Percentiles rank a stretch among this genome's conserved stretches.
Evolutionary conservation across 2,329 filamentous ascomycete species (phyloP).

Genomic region (Colletotrichum cordylinicola): DNA sequence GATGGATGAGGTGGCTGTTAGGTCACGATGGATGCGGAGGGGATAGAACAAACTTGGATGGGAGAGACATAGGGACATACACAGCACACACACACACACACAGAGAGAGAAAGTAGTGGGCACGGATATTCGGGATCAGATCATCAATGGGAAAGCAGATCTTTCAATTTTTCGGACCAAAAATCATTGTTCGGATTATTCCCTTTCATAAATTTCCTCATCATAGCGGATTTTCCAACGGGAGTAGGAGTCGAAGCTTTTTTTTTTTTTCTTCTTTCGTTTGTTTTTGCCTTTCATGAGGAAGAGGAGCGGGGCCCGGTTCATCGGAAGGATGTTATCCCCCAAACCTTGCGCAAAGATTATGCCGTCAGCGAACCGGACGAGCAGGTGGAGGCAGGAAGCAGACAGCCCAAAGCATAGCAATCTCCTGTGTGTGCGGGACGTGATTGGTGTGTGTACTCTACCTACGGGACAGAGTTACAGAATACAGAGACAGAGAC

Average conservation of each 20-base stretch:
- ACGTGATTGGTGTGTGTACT: neutral
- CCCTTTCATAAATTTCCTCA: neutral
- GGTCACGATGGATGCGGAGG: neutral
- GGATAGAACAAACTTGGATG: neutral
- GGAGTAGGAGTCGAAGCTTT: neutral
- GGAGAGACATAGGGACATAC: neutral
- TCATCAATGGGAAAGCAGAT: neutral
- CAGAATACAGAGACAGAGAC: neutral
- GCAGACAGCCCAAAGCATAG: neutral
- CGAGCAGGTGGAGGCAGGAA: neutral
- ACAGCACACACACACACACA: neutral
- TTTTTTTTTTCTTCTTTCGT: neutral
- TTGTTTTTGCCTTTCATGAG: neutral
- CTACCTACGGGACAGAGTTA: neutral
- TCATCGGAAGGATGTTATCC: slow-evolving; percentile 10
- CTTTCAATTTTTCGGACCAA: neutral
- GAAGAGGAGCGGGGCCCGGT: neutral
- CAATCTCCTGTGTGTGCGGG: neutral
- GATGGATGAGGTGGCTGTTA: neutral
- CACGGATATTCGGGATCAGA: neutral
- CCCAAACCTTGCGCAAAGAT: neutral
- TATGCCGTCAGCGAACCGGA: slow-evolving; percentile 5
- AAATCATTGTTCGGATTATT: neutral
- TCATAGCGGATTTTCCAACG: neutral
- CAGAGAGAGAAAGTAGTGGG: neutral